A percentile compares a stretch with the other conserved stretches of the same genome.
Evolutionary conservation across 768 basidiomycete genomes (phyloP).

Genomic region (Boletus pseudo-olivaceus): DNA sequence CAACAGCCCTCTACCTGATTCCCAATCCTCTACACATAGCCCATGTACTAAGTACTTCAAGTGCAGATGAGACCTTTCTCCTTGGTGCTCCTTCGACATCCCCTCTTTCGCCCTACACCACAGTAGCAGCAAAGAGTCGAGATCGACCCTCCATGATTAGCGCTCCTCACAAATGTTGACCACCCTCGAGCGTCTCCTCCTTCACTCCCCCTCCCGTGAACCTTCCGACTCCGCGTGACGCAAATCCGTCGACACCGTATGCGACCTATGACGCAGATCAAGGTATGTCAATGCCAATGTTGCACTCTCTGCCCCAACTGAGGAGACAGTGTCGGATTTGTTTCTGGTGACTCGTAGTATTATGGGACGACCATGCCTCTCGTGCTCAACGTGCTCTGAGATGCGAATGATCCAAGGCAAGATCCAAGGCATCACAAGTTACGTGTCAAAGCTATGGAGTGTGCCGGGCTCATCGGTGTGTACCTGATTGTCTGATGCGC

Average conservation of each 20-base stretch:
- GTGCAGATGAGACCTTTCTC: slow-evolving; percentile 82
- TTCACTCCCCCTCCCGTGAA: slow-evolving; percentile 67
- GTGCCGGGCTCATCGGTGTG: slow-evolving; percentile 80
- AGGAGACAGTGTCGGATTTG: no score
- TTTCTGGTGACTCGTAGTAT: slow-evolving; percentile 41
- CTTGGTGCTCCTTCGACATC: slow-evolving; percentile 71
- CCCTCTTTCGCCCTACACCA: slow-evolving; percentile 64
- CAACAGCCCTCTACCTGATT: no score
- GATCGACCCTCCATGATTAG: slow-evolving; percentile 71
- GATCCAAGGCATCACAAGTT: slow-evolving; percentile 63
- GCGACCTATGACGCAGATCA: slow-evolving; percentile 43
- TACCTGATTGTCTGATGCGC: slow-evolving; percentile 3
- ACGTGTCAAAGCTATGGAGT: slow-evolving; percentile 86
- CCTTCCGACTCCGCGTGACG: slow-evolving; percentile 53
- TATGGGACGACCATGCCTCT: slow-evolving; percentile 80
- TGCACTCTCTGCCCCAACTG: no score
- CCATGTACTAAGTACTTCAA: slow-evolving; percentile 1
- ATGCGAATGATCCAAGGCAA: slow-evolving; percentile 64
- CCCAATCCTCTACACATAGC: background rate
- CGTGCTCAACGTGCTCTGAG: slow-evolving; percentile 67
- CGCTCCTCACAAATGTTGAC: slow-evolving; percentile 62
- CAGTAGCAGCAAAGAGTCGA: slow-evolving; percentile 31
- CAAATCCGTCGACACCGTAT: slow-evolving; percentile 72
- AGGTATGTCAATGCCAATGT: no score
- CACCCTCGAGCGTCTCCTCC: slow-evolving; percentile 67